Percentiles rank a stretch among this genome's conserved stretches.
Evolutionary conservation across 495 filamentous ascomycete genomes (phyloP).

Genomic region (Delitschia confertaspora): DNA sequence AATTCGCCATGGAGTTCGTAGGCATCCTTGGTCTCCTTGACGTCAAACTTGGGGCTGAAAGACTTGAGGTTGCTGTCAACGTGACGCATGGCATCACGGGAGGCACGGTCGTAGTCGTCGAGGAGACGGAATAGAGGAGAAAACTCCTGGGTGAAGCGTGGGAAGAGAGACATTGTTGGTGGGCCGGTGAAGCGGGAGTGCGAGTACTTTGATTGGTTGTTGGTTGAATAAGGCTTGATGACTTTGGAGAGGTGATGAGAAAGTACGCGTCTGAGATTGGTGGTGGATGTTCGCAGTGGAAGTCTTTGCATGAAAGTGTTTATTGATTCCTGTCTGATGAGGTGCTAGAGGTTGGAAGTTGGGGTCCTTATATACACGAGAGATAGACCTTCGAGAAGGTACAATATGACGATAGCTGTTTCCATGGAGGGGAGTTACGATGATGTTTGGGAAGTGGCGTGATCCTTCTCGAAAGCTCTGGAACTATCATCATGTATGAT

Average conservation of each 20-base stretch:
- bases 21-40: constrained; percentile 54
- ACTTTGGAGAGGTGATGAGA: constrained; percentile 19
- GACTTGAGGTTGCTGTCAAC: constrained; percentile 30
- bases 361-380: constrained; percentile 20
- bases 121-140: constrained; percentile 65
- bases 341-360: background rate
- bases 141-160: constrained; percentile 48
- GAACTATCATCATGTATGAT: constrained; percentile 1
- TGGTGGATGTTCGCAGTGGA: constrained; percentile 9
- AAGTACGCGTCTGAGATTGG: constrained; percentile 9
- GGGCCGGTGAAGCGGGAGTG: constrained; percentile 3
- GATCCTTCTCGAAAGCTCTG: constrained; percentile 13
- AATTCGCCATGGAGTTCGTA: constrained; percentile 87
- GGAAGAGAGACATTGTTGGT: constrained; percentile 58
- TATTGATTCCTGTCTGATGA: constrained; percentile 13
- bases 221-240: constrained; percentile 15
- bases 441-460: constrained; percentile 13
- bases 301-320: constrained; percentile 21
- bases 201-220: constrained; percentile 1
- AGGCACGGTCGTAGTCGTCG: constrained; percentile 56
- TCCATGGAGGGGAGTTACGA: constrained; percentile 5
- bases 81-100: constrained; percentile 23
- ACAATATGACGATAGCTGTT: constrained; percentile 1
- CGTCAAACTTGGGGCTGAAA: constrained; percentile 73
- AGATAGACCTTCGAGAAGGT: constrained; percentile 14